Percentiles rank a stretch among this genome's conserved stretches.
phyloP scores from a whole-genome alignment of 108 stramenopile species.

The Nannochloropsis gaditana region DNA sequence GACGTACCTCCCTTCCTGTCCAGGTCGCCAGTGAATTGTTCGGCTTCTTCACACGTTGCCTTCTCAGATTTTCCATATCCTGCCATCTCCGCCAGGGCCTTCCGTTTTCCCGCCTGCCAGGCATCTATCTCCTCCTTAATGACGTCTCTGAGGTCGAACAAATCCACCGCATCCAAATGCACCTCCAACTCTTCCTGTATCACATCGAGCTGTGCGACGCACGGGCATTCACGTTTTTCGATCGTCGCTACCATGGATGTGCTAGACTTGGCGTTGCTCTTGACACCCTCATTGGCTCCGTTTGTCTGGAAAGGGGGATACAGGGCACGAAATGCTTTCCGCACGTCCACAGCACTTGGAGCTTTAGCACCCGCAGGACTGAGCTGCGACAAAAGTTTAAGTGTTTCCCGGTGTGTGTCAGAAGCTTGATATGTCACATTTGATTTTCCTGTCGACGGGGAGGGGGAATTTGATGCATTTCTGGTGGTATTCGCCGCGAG shows the following conservation, averaged over 20 bases:
- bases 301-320: background rate
- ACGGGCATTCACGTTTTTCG: background rate
- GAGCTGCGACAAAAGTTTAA: constrained; percentile 12
- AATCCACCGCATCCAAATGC: constrained; percentile 14
- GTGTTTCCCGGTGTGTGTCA: background rate
- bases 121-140: background rate
- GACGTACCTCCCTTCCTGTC: no score
- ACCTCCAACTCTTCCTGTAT: constrained; percentile 1
- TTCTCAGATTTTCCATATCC: background rate
- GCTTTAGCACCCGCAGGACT: constrained; percentile 1
- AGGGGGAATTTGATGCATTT: background rate
- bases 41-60: background rate
- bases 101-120: background rate
- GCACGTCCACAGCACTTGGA: background rate
- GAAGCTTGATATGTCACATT: background rate
- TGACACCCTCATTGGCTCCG: background rate
- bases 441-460: background rate
- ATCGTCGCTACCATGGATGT: background rate
- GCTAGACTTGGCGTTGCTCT: background rate
- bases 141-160: background rate
- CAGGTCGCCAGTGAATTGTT: no score
- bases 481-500: background rate
- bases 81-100: background rate
- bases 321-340: background rate
- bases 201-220: background rate